A percentile compares a stretch with the other conserved stretches of the same genome.
Conservation (phyloP, 2,329 filamentous ascomycete species). For the Ophiostoma ips region DNA sequence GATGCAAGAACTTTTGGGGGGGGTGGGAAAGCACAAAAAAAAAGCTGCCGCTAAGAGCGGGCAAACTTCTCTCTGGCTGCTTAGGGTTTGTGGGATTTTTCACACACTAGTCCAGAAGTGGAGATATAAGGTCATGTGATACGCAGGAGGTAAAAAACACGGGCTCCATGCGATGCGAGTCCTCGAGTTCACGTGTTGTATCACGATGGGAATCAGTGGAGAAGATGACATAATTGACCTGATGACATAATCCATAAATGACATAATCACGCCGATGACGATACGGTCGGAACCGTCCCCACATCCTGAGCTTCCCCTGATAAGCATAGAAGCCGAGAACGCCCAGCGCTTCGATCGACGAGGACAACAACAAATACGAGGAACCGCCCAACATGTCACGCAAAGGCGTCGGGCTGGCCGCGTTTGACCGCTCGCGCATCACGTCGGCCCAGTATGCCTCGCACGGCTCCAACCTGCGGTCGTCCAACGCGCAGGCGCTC, state of each 20-base stretch:
- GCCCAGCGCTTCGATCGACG: too few species aligned
- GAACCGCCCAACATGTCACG: constrained; percentile 39
- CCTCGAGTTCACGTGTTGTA: background rate
- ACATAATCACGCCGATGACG: too few species aligned
- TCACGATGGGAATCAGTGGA: background rate
- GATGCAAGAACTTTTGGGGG: background rate
- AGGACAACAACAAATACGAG: background rate
- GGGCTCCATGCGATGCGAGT: background rate
- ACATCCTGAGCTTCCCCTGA: too few species aligned
- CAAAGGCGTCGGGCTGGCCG: constrained; percentile 79
- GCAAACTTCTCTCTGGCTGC: constrained; percentile 5
- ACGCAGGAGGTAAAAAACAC: background rate
- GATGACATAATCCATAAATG: background rate
- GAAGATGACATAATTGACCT: background rate
- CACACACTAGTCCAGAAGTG: constrained; percentile 7
- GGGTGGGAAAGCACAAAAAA: constrained; percentile 4
- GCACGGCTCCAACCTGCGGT: constrained; percentile 78
- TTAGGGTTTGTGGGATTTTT: constrained; percentile 13
- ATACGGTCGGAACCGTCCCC: too few species aligned
- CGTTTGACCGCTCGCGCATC: constrained; percentile 74
- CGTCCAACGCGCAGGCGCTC: constrained; percentile 69
- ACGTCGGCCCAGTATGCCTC: constrained; percentile 80
- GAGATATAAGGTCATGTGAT: background rate
- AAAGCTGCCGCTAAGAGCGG: constrained; percentile 1
- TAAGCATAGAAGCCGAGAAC: too few species aligned